A percentile compares a stretch with the other conserved stretches of the same genome.
These are phyloP conservation scores for Alternaria alternata DNA, from an alignment of 2,329 filamentous ascomycete genomes.

Conservation along the genomic window DNA sequence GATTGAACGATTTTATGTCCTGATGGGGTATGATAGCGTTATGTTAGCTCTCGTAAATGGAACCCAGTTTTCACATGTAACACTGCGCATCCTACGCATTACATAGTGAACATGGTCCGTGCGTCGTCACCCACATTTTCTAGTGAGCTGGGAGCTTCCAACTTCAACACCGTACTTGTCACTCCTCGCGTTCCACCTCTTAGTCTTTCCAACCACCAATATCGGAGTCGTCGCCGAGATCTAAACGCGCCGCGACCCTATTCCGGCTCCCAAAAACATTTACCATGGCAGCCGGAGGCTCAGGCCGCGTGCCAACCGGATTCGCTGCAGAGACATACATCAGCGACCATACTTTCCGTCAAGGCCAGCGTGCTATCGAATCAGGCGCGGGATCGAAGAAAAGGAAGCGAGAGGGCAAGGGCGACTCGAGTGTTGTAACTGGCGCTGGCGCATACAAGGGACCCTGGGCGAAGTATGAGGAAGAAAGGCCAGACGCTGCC, in stretches of 20 bases:
- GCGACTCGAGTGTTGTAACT: constrained; percentile 82
- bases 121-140: constrained; percentile 30
- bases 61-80: constrained; percentile 16
- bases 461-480: constrained; percentile 88
- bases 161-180: not conserved
- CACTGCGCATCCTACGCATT: not conserved
- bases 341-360: constrained; percentile 88
- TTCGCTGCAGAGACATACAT: constrained; percentile 87
- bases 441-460: constrained; percentile 90
- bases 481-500: constrained; percentile 72
- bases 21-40: constrained; percentile 47
- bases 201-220: not conserved
- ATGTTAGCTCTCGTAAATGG: constrained; percentile 40
- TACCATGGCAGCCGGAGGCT: constrained; percentile 34
- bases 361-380: constrained; percentile 82
- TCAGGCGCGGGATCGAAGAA: constrained; percentile 71
- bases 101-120: constrained; percentile 13
- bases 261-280: not conserved
- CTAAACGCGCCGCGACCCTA: not conserved
- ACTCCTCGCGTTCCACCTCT: not conserved
- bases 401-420: constrained; percentile 83
- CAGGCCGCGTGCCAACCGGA: constrained; percentile 70
- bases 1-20: constrained; percentile 30
- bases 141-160: constrained; percentile 7
- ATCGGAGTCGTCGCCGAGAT: too few species aligned